Conservation (phyloP, 2,329 filamentous ascomycete species). For the Ascochyta koolunga region DNA sequence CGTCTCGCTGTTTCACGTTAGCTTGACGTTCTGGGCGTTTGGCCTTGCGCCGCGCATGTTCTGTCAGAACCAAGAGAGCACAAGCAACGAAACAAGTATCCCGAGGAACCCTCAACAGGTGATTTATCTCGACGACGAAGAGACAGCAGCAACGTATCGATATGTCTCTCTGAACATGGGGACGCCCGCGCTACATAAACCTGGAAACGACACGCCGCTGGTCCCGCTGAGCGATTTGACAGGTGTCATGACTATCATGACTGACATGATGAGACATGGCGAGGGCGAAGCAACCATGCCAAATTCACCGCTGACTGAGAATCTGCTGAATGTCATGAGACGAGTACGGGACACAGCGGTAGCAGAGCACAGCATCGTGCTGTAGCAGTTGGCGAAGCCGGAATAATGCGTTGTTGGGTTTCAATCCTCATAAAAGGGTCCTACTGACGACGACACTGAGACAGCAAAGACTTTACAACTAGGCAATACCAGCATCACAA, state of each 20-base stretch:
- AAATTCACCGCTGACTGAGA: not conserved
- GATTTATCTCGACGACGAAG: not conserved
- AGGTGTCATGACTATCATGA: slow-evolving; percentile 22
- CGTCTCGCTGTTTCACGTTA: slow-evolving; percentile 69
- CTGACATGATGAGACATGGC: not conserved
- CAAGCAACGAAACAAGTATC: not conserved
- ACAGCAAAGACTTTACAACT: too few relatives aligned
- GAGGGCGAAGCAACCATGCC: not conserved
- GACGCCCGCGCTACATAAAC: not conserved
- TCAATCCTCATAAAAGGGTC: too few relatives aligned
- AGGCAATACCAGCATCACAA: too few relatives aligned
- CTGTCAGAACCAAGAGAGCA: not conserved
- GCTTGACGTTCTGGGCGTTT: slow-evolving; percentile 23
- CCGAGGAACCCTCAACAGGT: not conserved
- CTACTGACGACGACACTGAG: too few relatives aligned
- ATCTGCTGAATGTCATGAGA: not conserved
- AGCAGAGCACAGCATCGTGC: not conserved
- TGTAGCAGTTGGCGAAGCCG: not conserved
- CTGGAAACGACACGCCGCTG: not conserved
- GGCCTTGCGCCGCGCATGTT: not conserved
- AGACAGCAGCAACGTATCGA: not conserved
- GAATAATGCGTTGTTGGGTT: too few relatives aligned
- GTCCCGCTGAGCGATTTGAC: not conserved
- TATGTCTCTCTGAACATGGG: not conserved
- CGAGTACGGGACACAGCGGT: not conserved